Percentiles rank a stretch among this genome's conserved stretches.
Evolutionary conservation across 371 early-diverging fungal genomes (phyloP).

Genomic region (Mucor circinelloides): DNA sequence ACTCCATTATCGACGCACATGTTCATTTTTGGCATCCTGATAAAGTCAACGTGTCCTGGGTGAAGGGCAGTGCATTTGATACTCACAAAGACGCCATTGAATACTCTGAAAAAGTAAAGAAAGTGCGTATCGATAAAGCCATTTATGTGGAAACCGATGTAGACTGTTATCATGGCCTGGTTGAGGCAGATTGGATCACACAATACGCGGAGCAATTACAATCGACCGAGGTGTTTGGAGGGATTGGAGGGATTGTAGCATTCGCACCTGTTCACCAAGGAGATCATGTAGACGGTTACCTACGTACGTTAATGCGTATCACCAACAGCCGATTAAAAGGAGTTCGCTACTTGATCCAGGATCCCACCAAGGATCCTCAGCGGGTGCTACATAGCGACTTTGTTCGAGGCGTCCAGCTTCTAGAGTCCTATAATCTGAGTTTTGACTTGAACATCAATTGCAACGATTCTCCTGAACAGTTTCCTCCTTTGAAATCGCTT

Average conservation of each 20-base stretch:
- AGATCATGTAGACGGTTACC: slow-evolving; percentile 26
- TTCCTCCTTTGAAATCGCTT: slow-evolving; percentile 36
- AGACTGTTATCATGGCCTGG: slow-evolving; percentile 30
- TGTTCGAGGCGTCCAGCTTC: slow-evolving; percentile 31
- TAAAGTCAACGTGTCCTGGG: slow-evolving; percentile 36
- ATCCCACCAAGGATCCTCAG: slow-evolving; percentile 32
- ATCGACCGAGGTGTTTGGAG: slow-evolving; percentile 29
- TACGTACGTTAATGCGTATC: slow-evolving; percentile 28
- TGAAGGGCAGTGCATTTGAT: slow-evolving; percentile 17
- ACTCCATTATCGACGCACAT: slow-evolving; percentile 34
- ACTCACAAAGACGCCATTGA: slow-evolving; percentile 24
- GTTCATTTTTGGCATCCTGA: slow-evolving; percentile 51
- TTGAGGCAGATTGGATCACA: slow-evolving; percentile 47
- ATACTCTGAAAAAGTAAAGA: slow-evolving; percentile 8
- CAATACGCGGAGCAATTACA: slow-evolving; percentile 28
- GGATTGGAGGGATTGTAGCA: slow-evolving; percentile 45
- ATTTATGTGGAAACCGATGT: slow-evolving; percentile 38
- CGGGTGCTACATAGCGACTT: slow-evolving; percentile 28
- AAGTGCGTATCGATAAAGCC: neutral
- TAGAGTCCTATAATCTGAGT: slow-evolving; percentile 31
- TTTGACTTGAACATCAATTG: slow-evolving; percentile 49
- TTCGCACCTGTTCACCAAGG: slow-evolving; percentile 51
- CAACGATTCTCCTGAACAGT: slow-evolving; percentile 38
- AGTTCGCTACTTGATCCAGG: slow-evolving; percentile 42
- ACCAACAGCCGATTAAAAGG: slow-evolving; percentile 31